phyloP scores from a whole-genome alignment of 139 green algal species.

The Helicosporidium sp. region DNA sequence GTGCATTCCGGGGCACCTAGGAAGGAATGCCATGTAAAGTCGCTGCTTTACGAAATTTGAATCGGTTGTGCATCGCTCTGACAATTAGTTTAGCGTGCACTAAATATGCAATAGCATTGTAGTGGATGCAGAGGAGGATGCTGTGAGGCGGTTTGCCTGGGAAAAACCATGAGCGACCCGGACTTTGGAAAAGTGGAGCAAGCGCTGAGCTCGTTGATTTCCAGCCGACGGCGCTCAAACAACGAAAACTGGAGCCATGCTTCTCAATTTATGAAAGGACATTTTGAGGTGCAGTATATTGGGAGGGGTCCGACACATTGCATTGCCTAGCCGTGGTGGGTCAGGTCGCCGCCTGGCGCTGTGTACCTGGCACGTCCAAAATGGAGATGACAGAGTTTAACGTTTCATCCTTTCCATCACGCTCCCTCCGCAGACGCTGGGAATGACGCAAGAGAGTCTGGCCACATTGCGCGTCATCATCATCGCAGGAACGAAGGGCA shows the following conservation, averaged over 20 bases:
- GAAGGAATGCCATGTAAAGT: too few relatives aligned
- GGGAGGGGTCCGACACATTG: too few relatives aligned
- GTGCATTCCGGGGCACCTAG: too few relatives aligned
- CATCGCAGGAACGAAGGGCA: conserved; percentile 80
- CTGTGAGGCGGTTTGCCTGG: neutral
- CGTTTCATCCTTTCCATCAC: neutral
- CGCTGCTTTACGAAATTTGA: too few relatives aligned
- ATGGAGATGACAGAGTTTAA: neutral
- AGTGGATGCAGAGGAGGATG: neutral
- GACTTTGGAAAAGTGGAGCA: conserved; percentile 27
- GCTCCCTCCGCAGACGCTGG: conserved; percentile 14
- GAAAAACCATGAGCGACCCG: conserved; percentile 1
- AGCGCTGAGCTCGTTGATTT: conserved; percentile 40
- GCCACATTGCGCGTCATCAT: conserved; percentile 55
- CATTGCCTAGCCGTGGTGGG: too few relatives aligned
- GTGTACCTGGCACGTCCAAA: neutral
- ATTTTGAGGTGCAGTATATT: neutral
- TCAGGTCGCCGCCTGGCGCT: neutral
- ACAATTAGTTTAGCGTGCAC: neutral
- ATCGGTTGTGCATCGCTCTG: neutral
- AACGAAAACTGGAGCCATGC: conserved; percentile 39
- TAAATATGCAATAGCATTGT: too few relatives aligned
- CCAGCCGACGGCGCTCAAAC: conserved; percentile 27
- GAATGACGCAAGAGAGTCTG: conserved; percentile 38
- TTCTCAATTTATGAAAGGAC: conserved; percentile 38